A percentile compares a stretch with the other conserved stretches of the same genome.
phyloP scores from a whole-genome alignment of 2,329 filamentous ascomycete genomes.

The Trichoderma sp. region DNA sequence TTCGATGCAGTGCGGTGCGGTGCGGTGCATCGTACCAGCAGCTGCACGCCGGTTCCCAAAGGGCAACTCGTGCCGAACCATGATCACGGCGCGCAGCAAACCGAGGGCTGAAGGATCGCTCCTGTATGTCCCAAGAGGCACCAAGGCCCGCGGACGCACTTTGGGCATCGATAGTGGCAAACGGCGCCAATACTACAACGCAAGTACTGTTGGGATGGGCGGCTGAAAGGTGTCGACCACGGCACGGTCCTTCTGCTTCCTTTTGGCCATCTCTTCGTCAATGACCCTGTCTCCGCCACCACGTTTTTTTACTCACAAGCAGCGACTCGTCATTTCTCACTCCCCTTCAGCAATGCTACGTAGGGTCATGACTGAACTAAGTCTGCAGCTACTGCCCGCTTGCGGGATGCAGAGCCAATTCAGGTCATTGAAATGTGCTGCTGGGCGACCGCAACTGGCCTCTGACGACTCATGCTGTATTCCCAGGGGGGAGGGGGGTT shows the following conservation, averaged over 20 bases:
- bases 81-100: background rate
- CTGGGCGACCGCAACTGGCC: background rate
- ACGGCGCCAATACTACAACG: background rate
- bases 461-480: background rate
- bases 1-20: background rate
- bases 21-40: background rate
- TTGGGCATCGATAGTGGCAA: background rate
- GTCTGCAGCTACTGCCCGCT: constrained; percentile 5
- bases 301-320: background rate
- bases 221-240: background rate
- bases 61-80: background rate
- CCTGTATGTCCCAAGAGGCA: background rate
- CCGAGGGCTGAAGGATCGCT: background rate
- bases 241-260: background rate
- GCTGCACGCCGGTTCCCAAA: background rate
- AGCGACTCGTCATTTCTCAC: constrained; percentile 17
- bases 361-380: constrained; percentile 3
- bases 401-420: constrained; percentile 2
- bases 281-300: background rate
- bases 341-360: background rate
- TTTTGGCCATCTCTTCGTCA: background rate
- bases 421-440: background rate
- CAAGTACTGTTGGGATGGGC: background rate
- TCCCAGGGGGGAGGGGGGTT: background rate
- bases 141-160: background rate